phyloP scores from a whole-genome alignment of 1,284 basidiomycete species.

The Ganoderma lingzhi region DNA sequence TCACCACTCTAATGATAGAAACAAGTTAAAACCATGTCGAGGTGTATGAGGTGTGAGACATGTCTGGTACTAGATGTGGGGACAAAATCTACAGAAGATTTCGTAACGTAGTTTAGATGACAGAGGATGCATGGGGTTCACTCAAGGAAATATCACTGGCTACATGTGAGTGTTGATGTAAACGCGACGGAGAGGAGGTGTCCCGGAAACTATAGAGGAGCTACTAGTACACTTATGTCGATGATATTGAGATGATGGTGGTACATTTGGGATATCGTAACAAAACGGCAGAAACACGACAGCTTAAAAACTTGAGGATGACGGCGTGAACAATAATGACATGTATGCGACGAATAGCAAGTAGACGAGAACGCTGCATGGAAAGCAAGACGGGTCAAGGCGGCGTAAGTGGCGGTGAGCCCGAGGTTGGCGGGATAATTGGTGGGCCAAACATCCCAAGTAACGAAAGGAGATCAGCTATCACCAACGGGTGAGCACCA shows the following conservation, averaged over 20 bases:
- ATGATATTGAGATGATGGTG: constrained; percentile 11
- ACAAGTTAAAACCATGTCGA: not conserved
- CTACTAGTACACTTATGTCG: constrained; percentile 25
- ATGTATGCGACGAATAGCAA: constrained; percentile 27
- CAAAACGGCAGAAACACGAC: constrained; percentile 8
- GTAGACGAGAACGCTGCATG: constrained; percentile 10
- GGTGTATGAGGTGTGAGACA: not conserved
- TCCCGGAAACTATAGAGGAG: constrained; percentile 2
- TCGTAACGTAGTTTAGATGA: constrained; percentile 1
- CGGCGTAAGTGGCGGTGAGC: constrained; percentile 27
- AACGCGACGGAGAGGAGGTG: not conserved
- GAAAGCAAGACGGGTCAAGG: constrained; percentile 7
- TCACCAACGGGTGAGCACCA: not conserved
- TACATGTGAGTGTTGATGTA: constrained; percentile 12
- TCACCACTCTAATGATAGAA: not conserved
- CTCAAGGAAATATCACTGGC: constrained; percentile 6
- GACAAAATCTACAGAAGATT: not conserved
- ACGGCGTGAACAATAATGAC: constrained; percentile 5
- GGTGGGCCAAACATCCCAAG: constrained; percentile 31
- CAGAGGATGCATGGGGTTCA: not conserved
- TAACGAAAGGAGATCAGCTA: constrained; percentile 22
- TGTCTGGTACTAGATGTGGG: not conserved
- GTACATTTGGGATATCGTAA: constrained; percentile 20
- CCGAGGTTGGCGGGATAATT: constrained; percentile 18
- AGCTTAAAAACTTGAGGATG: constrained; percentile 9